A percentile compares a stretch with the other conserved stretches of the same genome.
Conservation (phyloP, 202 grass and related monocot species). For the Elaeis oleifera region DNA sequence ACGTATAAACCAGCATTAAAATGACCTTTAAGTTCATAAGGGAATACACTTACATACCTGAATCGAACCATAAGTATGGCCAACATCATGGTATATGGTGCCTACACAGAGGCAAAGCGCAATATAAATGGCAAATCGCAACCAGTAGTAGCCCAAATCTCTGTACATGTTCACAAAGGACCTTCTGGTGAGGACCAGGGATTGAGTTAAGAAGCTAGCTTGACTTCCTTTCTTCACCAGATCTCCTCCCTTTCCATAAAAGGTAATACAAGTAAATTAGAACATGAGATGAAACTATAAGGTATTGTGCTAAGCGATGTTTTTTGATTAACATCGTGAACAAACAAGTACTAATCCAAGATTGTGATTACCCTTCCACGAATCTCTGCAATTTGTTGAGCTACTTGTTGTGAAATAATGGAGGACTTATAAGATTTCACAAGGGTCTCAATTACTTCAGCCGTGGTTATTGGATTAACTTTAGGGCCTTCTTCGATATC, state of each 20-base stretch:
- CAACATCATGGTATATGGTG: slow-evolving; percentile 34
- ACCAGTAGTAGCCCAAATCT: slow-evolving; percentile 58
- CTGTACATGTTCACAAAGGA: slow-evolving; percentile 67
- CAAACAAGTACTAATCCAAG: background rate
- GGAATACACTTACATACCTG: slow-evolving; percentile 23
- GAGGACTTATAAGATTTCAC: slow-evolving; percentile 7
- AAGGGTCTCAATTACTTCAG: slow-evolving; percentile 37
- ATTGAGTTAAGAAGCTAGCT: slow-evolving; percentile 38
- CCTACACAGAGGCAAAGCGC: slow-evolving; percentile 43
- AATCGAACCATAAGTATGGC: slow-evolving; percentile 39
- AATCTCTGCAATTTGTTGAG: slow-evolving; percentile 27
- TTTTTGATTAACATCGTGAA: background rate
- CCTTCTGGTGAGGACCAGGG: slow-evolving; percentile 36
- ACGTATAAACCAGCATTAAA: too few species aligned
- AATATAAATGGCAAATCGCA: slow-evolving; percentile 49
- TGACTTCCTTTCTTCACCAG: slow-evolving; percentile 18
- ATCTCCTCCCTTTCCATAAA: slow-evolving; percentile 9
- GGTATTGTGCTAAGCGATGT: too few species aligned
- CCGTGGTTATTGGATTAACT: background rate
- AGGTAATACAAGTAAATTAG: background rate
- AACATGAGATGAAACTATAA: too few species aligned
- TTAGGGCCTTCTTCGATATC: slow-evolving; percentile 24
- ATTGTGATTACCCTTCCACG: slow-evolving; percentile 26
- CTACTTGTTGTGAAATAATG: background rate
- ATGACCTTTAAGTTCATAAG: background rate